Evolutionary conservation across 495 filamentous ascomycete species (phyloP).

Genomic region (Penicillium ochrochloron): DNA sequence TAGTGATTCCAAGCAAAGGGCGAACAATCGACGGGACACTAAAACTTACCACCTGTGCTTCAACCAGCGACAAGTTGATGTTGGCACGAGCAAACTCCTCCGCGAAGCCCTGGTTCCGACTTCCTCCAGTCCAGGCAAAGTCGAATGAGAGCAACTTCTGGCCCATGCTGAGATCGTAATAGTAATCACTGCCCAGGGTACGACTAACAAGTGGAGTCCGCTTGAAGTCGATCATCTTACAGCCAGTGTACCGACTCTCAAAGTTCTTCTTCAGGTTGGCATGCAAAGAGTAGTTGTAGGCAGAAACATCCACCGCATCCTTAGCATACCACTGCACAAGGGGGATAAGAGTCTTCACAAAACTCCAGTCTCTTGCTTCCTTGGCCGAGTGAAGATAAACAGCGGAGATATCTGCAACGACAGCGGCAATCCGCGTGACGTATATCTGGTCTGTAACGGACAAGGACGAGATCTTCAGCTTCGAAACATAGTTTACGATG

Average conservation of each 20-base stretch:
- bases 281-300: constrained; percentile 86
- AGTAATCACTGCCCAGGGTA: constrained; percentile 72
- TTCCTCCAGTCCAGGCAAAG: constrained; percentile 69
- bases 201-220: constrained; percentile 65
- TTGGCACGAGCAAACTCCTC: constrained; percentile 85
- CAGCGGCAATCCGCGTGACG: constrained; percentile 74
- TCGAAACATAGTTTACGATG: constrained; percentile 70
- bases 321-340: constrained; percentile 77
- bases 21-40: neutral
- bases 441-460: constrained; percentile 50
- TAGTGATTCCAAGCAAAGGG: constrained; percentile 27
- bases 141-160: constrained; percentile 75
- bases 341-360: constrained; percentile 70
- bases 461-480: constrained; percentile 56
- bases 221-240: constrained; percentile 74
- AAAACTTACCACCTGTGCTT: constrained; percentile 81
- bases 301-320: constrained; percentile 71
- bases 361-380: constrained; percentile 67
- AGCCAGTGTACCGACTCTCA: constrained; percentile 70
- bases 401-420: constrained; percentile 85
- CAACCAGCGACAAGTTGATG: constrained; percentile 85
- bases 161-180: constrained; percentile 78
- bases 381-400: constrained; percentile 85
- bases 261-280: constrained; percentile 84
- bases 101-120: constrained; percentile 69